These are phyloP conservation scores for Alnus glutinosa DNA, from an alignment of 306 rosid genomes.

Conservation along the genomic window DNA sequence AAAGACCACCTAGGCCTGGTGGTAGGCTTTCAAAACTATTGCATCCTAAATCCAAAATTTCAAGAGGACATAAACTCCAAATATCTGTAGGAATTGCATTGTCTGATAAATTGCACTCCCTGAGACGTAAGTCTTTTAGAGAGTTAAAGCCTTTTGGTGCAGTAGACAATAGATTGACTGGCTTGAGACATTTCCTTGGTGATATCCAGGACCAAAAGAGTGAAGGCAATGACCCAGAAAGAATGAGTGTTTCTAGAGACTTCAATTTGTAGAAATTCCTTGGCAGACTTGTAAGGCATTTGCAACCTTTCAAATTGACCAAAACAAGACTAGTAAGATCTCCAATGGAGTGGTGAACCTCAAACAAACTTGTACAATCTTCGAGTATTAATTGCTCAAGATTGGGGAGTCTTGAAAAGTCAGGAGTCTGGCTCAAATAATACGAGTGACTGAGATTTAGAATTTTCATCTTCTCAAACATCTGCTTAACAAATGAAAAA, in stretches of 20 bases:
- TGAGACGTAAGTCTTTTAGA: neutral
- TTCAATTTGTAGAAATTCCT: slow-evolving; percentile 26
- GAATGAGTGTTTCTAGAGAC: slow-evolving; percentile 35
- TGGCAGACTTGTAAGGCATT: too few relatives aligned
- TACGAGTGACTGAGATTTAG: slow-evolving; percentile 25
- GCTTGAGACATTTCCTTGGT: slow-evolving; percentile 21
- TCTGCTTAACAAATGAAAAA: slow-evolving; percentile 1
- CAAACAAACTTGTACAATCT: too few relatives aligned
- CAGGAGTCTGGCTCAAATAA: slow-evolving; percentile 29
- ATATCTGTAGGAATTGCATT: too few relatives aligned
- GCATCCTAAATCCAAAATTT: too few relatives aligned
- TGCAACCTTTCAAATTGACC: too few relatives aligned
- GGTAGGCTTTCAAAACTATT: too few relatives aligned
- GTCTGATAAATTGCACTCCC: neutral
- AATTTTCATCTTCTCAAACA: slow-evolving; percentile 20
- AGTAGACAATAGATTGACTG: neutral
- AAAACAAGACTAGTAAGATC: too few relatives aligned
- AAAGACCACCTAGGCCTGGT: too few relatives aligned
- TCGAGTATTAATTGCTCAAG: slow-evolving; percentile 28
- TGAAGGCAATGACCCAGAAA: slow-evolving; percentile 28
- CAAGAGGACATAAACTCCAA: too few relatives aligned
- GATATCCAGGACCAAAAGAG: slow-evolving; percentile 33
- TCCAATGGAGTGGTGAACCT: too few relatives aligned
- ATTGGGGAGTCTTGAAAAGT: slow-evolving; percentile 35
- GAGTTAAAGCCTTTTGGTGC: slow-evolving; percentile 19